phyloP scores from a whole-genome alignment of 306 rosid species.

The Quercus gilva region DNA sequence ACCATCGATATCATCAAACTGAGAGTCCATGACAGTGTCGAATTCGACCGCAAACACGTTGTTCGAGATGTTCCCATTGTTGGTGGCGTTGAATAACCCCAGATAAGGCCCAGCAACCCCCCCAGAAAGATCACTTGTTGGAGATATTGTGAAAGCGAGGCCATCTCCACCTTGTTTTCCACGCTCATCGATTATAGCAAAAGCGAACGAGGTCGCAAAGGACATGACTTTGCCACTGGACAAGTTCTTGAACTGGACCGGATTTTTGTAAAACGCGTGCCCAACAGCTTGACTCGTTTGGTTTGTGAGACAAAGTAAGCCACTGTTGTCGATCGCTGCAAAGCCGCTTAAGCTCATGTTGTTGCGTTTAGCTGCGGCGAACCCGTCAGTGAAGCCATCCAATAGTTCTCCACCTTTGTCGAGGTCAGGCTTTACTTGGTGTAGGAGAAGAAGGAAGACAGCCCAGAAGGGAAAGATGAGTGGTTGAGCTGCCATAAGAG shows the following conservation, averaged over 20 bases:
- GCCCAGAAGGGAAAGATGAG: slow-evolving; percentile 9
- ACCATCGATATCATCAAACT: slow-evolving; percentile 17
- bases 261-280: slow-evolving; percentile 4
- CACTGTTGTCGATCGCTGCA: slow-evolving; percentile 31
- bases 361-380: neutral
- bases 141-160: slow-evolving; percentile 4
- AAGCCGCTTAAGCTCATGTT: slow-evolving; percentile 43
- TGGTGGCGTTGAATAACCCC: slow-evolving; percentile 28
- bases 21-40: slow-evolving; percentile 16
- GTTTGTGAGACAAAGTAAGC: slow-evolving; percentile 36
- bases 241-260: slow-evolving; percentile 5
- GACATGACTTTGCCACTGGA: slow-evolving; percentile 3
- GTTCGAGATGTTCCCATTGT: slow-evolving; percentile 23
- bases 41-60: slow-evolving; percentile 34
- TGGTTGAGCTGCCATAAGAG: slow-evolving; percentile 30
- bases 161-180: slow-evolving; percentile 3
- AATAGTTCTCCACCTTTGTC: slow-evolving; percentile 5
- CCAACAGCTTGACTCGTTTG: slow-evolving; percentile 11
- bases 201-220: slow-evolving; percentile 7
- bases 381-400: slow-evolving; percentile 28
- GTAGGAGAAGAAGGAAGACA: slow-evolving; percentile 15
- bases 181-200: neutral
- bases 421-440: slow-evolving; percentile 11
- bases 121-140: neutral
- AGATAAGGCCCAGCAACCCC: slow-evolving; percentile 23